Evolutionary conservation across 352 stramenopile genomes (phyloP), one percentile per base, ranked within the genome.

Genomic region (Elongisporangium anandrum): DNA sequence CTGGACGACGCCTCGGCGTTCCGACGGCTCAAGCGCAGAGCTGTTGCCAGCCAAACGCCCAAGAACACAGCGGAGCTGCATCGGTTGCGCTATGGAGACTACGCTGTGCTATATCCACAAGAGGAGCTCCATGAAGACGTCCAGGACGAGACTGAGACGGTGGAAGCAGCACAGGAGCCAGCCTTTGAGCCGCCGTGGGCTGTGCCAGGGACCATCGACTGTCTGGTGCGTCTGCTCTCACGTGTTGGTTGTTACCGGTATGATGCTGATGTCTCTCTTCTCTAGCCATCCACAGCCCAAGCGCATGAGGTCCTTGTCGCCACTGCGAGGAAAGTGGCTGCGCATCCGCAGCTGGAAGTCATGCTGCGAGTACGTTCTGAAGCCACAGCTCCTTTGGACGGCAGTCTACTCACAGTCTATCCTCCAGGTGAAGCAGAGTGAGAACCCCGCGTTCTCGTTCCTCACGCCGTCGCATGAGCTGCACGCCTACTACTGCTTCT

Each of bases 1-100:
- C 64, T 88, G 59, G 64, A 81, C 15, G 76, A 87, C 53, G 62
- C 61, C 19, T 57, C 57, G 39, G 49, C 64, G n/a, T 88, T 88
- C 66, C 72, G 70, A 2, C 70, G 73, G 62, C 63, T 80, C 39
- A 87, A 85, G 60, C 26, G 3, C 0, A 26, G 8, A 24, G 2
- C 24, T 15, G 39, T 5, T 8, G 23, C 9, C 20, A 16, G 19
- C 3, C 26, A 61, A 5, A 19, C 29, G 6, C 21, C 52, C 2
- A n/a, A 10, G 0, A 48, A 61, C 17, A 48, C 56, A 21, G 51
- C 55, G 39, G 48, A 68, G 39, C 64, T 85, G n/a, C 73, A 81
- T 53, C 62, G 62, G 16, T 53, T 85, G 56, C 75, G 75, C 20
- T 85, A 76, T 38, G 65, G 60, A 19, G 75, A 85, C 61, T 82